Base-by-base conservation (phyloP, 1,284 basidiomycete genomes). In the Cystobasidiaceae sp. region DNA sequence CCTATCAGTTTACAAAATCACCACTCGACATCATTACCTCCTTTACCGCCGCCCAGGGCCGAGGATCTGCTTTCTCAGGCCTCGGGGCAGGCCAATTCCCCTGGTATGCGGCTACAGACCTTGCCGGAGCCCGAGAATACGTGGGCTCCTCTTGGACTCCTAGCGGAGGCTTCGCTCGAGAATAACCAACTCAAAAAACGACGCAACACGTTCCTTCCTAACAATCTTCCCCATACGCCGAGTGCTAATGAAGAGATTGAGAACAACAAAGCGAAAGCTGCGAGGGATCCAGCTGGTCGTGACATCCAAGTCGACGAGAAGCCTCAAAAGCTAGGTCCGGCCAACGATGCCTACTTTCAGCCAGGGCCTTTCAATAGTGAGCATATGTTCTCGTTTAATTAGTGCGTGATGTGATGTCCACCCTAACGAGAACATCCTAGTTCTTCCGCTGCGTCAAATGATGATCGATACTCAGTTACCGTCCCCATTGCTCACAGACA, bases 111-210 rank as follows among this genome's bases (percentile, higher is more conserved):
- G 73, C 80, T 96, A 6, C 90, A 93, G 70, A 90, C 86, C 0
- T 79, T 97, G 4, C 93, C 93, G 0, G 92, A 64, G 61, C 61
- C 61, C 3, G 61, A 96, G 76, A 93, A 94, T 72, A 81, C 88
- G 0, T 79, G 96, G 23, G 94, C 93, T 66, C 93, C 93, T 1
- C 80, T 96, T 7, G 93, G 93, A 6, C 80, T 97, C 0, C 81
- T 96, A 15, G 93, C 90, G 0, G 92, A 96, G 77, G 90, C 92
- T 0, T 91, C 88, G 74, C 78, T 96, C 19, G 89, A 90, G 6
- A 94, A 93, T 74, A 84, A 88, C 0, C 82, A 77, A 43, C 64
- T 64, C 1, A 74, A 72, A 43, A 76, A 76, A 67, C 49, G 72
- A 54, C 39, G 61, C n/a, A 46, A 37, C n/a, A 65, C 50, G 17